Conservation (phyloP, 2,329 filamentous ascomycete genomes). For the Diaporthe destruens region DNA sequence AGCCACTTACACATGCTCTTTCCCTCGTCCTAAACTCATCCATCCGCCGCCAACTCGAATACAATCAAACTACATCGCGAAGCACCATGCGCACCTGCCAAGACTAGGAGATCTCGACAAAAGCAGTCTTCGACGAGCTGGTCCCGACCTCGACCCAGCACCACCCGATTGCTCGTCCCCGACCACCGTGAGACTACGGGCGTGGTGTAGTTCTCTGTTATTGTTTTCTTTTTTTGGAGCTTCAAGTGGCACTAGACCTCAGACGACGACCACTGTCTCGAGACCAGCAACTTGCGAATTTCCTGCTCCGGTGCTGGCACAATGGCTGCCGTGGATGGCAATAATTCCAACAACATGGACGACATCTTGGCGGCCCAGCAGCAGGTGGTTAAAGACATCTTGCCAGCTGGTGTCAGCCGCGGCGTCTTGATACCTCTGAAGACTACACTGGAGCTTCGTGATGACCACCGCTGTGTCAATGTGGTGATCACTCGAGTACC, state of each 20-base stretch:
- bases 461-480: slow-evolving; percentile 69
- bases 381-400: slow-evolving; percentile 49
- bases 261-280: not conserved
- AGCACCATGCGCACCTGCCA: slow-evolving; percentile 42
- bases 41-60: slow-evolving; percentile 14
- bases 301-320: not conserved
- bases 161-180: slow-evolving; percentile 27
- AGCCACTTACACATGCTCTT: slow-evolving; percentile 29
- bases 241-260: not conserved
- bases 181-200: slow-evolving; percentile 37
- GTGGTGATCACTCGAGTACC: slow-evolving; percentile 81
- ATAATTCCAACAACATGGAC: slow-evolving; percentile 42
- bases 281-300: not conserved
- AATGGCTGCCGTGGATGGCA: slow-evolving; percentile 38
- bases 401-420: slow-evolving; percentile 53
- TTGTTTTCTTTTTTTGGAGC: slow-evolving; percentile 18
- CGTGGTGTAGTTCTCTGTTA: slow-evolving; percentile 16
- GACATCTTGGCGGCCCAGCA: slow-evolving; percentile 49
- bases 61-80: slow-evolving; percentile 37
- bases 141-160: slow-evolving; percentile 28
- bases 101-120: slow-evolving; percentile 42
- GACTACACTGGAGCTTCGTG: slow-evolving; percentile 72
- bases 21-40: slow-evolving; percentile 4
- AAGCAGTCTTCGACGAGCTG: slow-evolving; percentile 42
- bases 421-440: slow-evolving; percentile 73